Evolutionary conservation across 371 early-diverging fungal genomes (phyloP).

Genomic region (Mortierella polycephala): DNA sequence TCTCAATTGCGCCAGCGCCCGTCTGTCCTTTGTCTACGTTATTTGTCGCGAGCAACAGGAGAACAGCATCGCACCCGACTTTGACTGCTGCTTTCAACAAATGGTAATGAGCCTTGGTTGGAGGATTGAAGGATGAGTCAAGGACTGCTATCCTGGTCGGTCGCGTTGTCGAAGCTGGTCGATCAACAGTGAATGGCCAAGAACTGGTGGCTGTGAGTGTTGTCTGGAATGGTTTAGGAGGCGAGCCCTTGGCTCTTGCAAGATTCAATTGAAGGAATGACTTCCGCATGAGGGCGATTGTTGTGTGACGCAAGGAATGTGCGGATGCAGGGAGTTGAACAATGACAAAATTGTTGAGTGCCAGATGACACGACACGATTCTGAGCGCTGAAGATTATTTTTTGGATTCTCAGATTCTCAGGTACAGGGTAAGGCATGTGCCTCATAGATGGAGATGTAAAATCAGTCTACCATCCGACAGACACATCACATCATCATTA

Average conservation of each 20-base stretch:
- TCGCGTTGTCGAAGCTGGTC: slow-evolving; percentile 28
- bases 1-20: slow-evolving; percentile 61
- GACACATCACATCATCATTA: too few species aligned
- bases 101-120: slow-evolving; percentile 67
- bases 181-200: slow-evolving; percentile 49
- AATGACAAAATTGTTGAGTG: too few species aligned
- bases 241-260: slow-evolving; percentile 25
- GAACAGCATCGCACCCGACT: slow-evolving; percentile 57
- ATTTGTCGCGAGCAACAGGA: slow-evolving; percentile 65
- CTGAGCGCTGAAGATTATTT: too few species aligned
- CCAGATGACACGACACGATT: too few species aligned
- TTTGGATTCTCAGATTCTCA: too few species aligned
- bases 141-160: slow-evolving; percentile 58
- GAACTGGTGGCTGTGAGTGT: slow-evolving; percentile 38
- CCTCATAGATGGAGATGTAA: too few species aligned
- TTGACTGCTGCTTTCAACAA: slow-evolving; percentile 51
- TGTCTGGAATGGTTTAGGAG: slow-evolving; percentile 45
- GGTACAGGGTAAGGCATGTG: too few species aligned
- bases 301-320: too few species aligned
- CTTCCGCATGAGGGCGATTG: slow-evolving; percentile 19
- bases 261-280: slow-evolving; percentile 35
- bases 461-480: too few species aligned
- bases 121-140: slow-evolving; percentile 78
- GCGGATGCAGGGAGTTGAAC: too few species aligned
- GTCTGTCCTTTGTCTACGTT: slow-evolving; percentile 69